Base-by-base conservation (phyloP, 768 basidiomycete genomes). In the Pleurotus platypus region DNA sequence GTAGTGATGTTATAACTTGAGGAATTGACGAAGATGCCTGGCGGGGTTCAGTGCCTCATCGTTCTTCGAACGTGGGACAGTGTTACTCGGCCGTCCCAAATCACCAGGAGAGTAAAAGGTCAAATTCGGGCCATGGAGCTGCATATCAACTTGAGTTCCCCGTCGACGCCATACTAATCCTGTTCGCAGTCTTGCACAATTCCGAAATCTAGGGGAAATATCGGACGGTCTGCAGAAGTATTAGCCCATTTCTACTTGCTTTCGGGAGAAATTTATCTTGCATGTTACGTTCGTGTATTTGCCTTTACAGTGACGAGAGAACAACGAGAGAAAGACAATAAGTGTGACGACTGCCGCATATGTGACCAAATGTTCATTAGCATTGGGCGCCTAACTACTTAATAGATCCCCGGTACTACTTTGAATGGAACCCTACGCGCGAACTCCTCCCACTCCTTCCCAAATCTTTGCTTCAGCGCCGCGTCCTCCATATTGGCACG, bases 371-470 rank as follows among this genome's bases (percentile, higher is more conserved):
- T 18, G 18, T 18, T 18, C 18, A 18, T 18, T 18, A 18, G 18
- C 18, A 18, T 18, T 20, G 20, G 20, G 20, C 20, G 20, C 20
- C 20, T 20, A 20, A 20, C 20, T 20, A 20, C 20, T 55, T 57
- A 74, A 55, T 63, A 72, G 1, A 72, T 39, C 11, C 65, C 60
- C 2, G 75, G 74, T 16, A 75, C 51, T 16, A 76, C 55, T 38
- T 60, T 64, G 38, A 66, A 72, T 22, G 65, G 64, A 2, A 72
- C 70, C 7, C 42, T 50, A 5, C 37, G 46, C 3, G 66, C 70
- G 67, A 67, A 40, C 11, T 40, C 39, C n/a, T 40, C 39, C 39
- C 39, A 40, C n/a, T 40, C 39, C 39, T n/a, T 11, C 11, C 39
- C 39, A 40, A 40, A 40, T n/a, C 39, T 40, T 11, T n/a, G 12